These are phyloP conservation scores for Aspergillus glaucus DNA, from an alignment of 2,329 filamentous ascomycete genomes.

Conservation along the genomic window DNA sequence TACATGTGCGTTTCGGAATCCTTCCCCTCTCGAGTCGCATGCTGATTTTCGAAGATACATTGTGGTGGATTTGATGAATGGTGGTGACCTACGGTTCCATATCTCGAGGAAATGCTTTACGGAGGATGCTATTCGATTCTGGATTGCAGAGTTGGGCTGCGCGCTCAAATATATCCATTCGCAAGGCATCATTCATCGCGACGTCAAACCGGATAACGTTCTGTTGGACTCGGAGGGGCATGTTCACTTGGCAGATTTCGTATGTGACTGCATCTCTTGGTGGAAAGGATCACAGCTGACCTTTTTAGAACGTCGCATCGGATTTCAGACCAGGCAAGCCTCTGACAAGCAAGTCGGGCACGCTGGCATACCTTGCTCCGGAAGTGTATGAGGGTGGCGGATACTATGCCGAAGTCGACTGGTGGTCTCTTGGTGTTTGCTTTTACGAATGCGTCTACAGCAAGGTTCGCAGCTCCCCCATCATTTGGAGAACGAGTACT, in stretches of 20 bases:
- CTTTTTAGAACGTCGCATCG: conserved; percentile 80
- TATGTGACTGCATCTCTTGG: conserved; percentile 43
- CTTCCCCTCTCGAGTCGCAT: conserved; percentile 1
- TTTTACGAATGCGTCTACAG: conserved; percentile 99
- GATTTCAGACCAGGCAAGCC: conserved; percentile 77
- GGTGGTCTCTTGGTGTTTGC: conserved; percentile 97
- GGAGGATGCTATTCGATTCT: conserved; percentile 92
- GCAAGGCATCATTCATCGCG: conserved; percentile 83
- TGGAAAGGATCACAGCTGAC: neutral
- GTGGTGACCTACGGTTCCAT: conserved; percentile 92
- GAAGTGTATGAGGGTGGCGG: conserved; percentile 90
- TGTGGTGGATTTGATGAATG: conserved; percentile 96
- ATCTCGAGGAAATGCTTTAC: conserved; percentile 98
- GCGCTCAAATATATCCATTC: conserved; percentile 80
- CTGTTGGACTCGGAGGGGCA: conserved; percentile 83
- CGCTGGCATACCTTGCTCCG: conserved; percentile 87
- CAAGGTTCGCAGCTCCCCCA: conserved; percentile 56
- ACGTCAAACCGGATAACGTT: conserved; percentile 89
- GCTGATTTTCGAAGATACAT: conserved; percentile 58
- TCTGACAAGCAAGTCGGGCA: conserved; percentile 93
- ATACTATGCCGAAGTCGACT: conserved; percentile 86
- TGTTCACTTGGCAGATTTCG: conserved; percentile 96
- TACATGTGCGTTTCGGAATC: conserved; percentile 69
- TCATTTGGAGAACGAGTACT: conserved; percentile 13
- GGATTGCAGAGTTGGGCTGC: conserved; percentile 91